Evolutionary conservation across 1,284 basidiomycete genomes (phyloP), one percentile per base, ranked within the genome.

Genomic region (Cronartium quercuum): DNA sequence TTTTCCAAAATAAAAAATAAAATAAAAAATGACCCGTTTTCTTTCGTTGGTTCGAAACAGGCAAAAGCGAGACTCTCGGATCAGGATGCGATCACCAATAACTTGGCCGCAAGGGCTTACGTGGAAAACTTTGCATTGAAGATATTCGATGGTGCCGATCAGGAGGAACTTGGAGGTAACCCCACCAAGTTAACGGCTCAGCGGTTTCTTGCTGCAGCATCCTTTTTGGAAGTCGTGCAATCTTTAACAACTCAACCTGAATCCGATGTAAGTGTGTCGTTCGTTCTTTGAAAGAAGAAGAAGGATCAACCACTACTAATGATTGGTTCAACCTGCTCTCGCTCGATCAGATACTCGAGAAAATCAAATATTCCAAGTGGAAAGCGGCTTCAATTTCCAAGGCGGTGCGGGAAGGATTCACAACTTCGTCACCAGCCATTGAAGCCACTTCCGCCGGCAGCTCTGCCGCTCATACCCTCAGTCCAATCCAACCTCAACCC

Each of bases 81-180:
- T 21, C 88, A 89, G 77, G 93, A 96, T 80, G 89, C 91, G 1
- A 86, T 97, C 75, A 89, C 91, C 75, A 87, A 89, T 78, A 92
- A 96, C 79, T 84, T 86, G 1, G 92, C 88, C 0, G 91, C 91
- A 66, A 86, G 89, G 0, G 92, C 93, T 3, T 94, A 94, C 80
- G 87, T 97, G 38, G 93, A 96, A 83, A 94, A 94, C 83, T 97
- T 97, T 84, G 94, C 92, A 0, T 83, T 95, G 42, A 90, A 87
- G 77, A 88, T 98, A 35, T 98, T 98, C 82, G 84, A 85, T 10
- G 85, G 86, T 70, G 94, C 95, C n/a, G 94, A 98, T 81, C 89
- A 91, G 77, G 91, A 94, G 80, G 94, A 97, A 81, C 85, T 93
- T 57, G 85, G 84, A 15, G 92, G 91, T 0, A 85, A 84, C 66